Evolutionary conservation across 2,329 filamentous ascomycete species (phyloP).

Genomic region (Pyrenochaeta sp.): DNA sequence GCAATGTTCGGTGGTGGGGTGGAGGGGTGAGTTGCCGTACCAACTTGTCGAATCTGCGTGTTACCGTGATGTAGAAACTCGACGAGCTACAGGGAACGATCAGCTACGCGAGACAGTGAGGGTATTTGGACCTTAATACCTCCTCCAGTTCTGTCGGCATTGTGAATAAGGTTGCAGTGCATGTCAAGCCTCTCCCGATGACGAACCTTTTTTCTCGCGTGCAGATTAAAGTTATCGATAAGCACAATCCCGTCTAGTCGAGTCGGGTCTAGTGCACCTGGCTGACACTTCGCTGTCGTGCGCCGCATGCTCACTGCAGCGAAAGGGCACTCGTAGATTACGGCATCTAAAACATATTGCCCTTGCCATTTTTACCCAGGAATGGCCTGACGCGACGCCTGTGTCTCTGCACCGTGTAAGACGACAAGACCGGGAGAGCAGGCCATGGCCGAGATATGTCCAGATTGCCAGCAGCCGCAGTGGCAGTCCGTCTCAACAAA

Average conservation of each 20-base stretch:
- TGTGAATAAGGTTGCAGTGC: conserved; percentile 26
- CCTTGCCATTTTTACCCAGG: conserved; percentile 7
- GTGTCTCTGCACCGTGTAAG: background rate
- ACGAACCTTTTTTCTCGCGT: conserved; percentile 36
- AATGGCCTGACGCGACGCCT: background rate
- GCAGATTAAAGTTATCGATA: conserved; percentile 46
- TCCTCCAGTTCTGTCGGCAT: conserved; percentile 62
- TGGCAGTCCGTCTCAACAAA: background rate
- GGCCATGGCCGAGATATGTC: background rate
- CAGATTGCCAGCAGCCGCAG: background rate
- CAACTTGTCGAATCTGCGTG: conserved; percentile 84
- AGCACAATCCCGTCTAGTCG: too few species aligned
- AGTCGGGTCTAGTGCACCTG: too few species aligned
- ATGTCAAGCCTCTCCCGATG: conserved; percentile 25
- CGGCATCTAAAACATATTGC: conserved; percentile 11
- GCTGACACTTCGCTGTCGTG: too few species aligned
- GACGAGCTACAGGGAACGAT: conserved; percentile 75
- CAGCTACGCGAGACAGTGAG: too few species aligned
- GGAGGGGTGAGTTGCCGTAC: conserved; percentile 55
- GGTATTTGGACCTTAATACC: conserved; percentile 35
- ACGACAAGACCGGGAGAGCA: background rate
- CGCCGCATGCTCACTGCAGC: conserved; percentile 11
- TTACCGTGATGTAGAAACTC: conserved; percentile 94
- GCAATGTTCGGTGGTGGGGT: conserved; percentile 26
- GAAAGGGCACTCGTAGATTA: conserved; percentile 7